Base-by-base conservation (phyloP, 305 asterid genomes). In the Striga hermonthica region DNA sequence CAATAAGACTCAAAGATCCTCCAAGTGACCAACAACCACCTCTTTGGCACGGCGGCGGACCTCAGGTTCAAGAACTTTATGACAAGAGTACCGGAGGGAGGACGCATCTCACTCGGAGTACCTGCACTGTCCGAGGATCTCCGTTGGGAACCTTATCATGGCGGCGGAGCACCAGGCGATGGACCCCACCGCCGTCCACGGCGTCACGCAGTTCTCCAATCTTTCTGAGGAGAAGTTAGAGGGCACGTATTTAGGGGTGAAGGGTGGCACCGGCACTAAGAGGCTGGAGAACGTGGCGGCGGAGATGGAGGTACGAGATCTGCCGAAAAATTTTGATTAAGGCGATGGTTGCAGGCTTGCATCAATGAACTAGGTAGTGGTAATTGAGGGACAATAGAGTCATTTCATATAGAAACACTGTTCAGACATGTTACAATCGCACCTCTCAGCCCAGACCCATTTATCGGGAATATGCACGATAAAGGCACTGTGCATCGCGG, bases 301-400 rank as follows among this genome's bases (percentile, higher is more conserved):
- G 63, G 83, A 69, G 76, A 3, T 81, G 78, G 86, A 76, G 34
- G 89, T 66, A 2, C 75, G 55, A 40, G 81, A 76, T 40, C 78
- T 90, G 90, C 97, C 97, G 70, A 84, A 83, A 71, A 76, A 72
- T 61, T 90, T 90, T 78, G 97, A 90, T 64, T 90, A 96, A 96
- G 78, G 97, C 73, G 91, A 88, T n/a, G n/a, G n/a, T n/a, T n/a
- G n/a, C n/a, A n/a, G n/a, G n/a, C n/a, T n/a, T n/a, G n/a, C n/a
- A n/a, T n/a, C n/a, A n/a, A n/a, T n/a, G n/a, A n/a, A n/a, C n/a
- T n/a, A n/a, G n/a, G n/a, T n/a, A n/a, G n/a, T n/a, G n/a, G n/a
- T n/a, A n/a, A n/a, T n/a, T n/a, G n/a, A n/a, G n/a, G n/a, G n/a
- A n/a, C n/a, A n/a, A n/a, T n/a, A n/a, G n/a, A n/a, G n/a, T n/a